A percentile compares a stretch with the other conserved stretches of the same genome.
Evolutionary conservation across 805 yeast species (phyloP).

Genomic region (Starmerella asiatica): DNA sequence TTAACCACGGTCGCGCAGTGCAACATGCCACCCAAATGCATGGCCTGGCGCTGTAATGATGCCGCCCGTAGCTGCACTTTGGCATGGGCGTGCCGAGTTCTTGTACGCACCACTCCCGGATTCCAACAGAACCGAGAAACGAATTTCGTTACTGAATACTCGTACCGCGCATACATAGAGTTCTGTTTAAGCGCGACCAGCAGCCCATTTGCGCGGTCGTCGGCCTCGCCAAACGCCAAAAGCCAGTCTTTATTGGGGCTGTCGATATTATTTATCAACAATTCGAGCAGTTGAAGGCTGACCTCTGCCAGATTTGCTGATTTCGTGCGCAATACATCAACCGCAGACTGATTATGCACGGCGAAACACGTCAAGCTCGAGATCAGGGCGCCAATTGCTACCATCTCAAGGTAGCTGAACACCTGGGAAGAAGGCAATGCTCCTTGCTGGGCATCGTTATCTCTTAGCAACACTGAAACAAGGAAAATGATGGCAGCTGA

Average conservation of each 20-base stretch:
- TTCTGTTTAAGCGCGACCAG: slow-evolving; percentile 30
- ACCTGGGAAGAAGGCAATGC: slow-evolving; percentile 43
- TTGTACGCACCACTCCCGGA: background rate
- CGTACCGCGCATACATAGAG: slow-evolving; percentile 50
- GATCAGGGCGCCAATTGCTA: slow-evolving; percentile 44
- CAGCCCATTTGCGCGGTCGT: slow-evolving; percentile 13
- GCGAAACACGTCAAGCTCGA: slow-evolving; percentile 49
- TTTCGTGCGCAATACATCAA: slow-evolving; percentile 20
- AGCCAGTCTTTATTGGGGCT: slow-evolving; percentile 16
- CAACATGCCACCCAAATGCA: slow-evolving; percentile 52
- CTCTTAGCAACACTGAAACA: slow-evolving; percentile 58
- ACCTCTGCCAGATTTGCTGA: slow-evolving; percentile 34
- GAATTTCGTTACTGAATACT: slow-evolving; percentile 27
- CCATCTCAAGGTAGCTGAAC: slow-evolving; percentile 42
- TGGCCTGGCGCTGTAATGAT: slow-evolving; percentile 39
- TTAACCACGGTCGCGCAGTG: slow-evolving; percentile 58
- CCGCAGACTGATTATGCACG: slow-evolving; percentile 38
- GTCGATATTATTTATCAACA: slow-evolving; percentile 41
- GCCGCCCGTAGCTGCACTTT: slow-evolving; percentile 15
- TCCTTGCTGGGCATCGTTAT: slow-evolving; percentile 51
- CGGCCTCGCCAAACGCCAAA: background rate
- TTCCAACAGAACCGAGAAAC: background rate
- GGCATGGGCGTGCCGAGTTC: background rate
- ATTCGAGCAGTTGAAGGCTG: slow-evolving; percentile 34
- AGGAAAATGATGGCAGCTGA: slow-evolving; percentile 60